Evolutionary conservation across 2,329 filamentous ascomycete genomes (phyloP).

Genomic region (Fusarium sp.): DNA sequence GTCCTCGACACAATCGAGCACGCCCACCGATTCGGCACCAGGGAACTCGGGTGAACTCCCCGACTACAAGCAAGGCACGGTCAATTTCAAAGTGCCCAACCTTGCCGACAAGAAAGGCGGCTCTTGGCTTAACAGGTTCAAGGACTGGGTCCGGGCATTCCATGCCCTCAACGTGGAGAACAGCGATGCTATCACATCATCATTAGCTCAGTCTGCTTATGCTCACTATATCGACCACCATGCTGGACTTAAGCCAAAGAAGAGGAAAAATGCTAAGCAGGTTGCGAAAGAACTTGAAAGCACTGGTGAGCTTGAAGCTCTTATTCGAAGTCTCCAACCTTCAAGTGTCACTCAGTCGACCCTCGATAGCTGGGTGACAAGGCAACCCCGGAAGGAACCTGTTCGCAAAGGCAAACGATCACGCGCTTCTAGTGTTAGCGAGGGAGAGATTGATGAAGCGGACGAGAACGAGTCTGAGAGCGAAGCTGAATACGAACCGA

Average conservation of each 20-base stretch:
- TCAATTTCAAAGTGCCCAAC: constrained; percentile 49
- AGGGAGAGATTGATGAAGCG: constrained; percentile 28
- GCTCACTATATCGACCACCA: constrained; percentile 51
- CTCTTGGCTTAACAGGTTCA: constrained; percentile 55
- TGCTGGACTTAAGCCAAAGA: constrained; percentile 53
- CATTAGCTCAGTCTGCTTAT: constrained; percentile 48
- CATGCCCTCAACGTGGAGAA: constrained; percentile 47
- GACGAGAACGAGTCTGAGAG: constrained; percentile 44
- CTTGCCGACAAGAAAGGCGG: constrained; percentile 49
- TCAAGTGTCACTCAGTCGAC: constrained; percentile 14
- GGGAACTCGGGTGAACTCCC: constrained; percentile 39
- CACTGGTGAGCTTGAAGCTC: constrained; percentile 44
- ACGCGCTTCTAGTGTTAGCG: constrained; percentile 42
- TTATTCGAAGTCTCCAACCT: constrained; percentile 40
- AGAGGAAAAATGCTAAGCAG: constrained; percentile 51
- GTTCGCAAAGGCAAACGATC: constrained; percentile 33
- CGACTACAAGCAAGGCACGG: constrained; percentile 39
- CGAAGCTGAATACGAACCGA: constrained; percentile 49
- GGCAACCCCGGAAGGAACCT: constrained; percentile 15
- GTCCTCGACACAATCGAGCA: constrained; percentile 10
- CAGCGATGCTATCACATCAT: constrained; percentile 44
- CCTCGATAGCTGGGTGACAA: constrained; percentile 22
- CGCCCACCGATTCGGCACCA: constrained; percentile 22
- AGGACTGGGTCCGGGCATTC: constrained; percentile 55
- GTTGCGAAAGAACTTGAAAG: constrained; percentile 49